Evolutionary conservation across 176 grass and related monocot species (phyloP), one percentile per base, ranked within the genome.

Genomic region (Aegilops umbellulata): DNA sequence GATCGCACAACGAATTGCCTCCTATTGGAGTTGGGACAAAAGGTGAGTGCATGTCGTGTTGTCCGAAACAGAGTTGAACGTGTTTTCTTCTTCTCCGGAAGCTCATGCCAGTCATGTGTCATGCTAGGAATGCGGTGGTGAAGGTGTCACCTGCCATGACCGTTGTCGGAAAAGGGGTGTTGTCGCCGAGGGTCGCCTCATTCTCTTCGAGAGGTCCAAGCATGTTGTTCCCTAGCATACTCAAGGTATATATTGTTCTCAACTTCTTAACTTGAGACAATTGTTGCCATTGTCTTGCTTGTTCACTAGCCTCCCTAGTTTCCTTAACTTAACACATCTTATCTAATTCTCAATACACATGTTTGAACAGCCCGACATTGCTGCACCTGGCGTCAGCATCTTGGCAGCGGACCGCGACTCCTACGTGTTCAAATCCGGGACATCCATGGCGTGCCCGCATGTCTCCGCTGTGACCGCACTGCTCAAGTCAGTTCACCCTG

Each of bases 381-480:
- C 85, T 5, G 92, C 92, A 2, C 92, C 86, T 0, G 86, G 88
- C 10, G 74, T 49, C 5, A 14, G 10, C 22, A 71, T 41, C 10
- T 41, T 71, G 35, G 68, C 68, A 7, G 68, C 22, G 2, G 2
- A 1, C 1, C 1, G 10, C 0, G 10, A 1, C 35, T 71, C 35
- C 5, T 71, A 71, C 0, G 1, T 1, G 10, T 71, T 71, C 10
- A 23, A 1, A 1, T 71, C 68, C 0, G 22, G 68, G 4, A 71
- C 68, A 41, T 71, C 68, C 35, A 41, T 41, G 35, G 68, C 11
- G 5, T 71, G 68, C 68, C 68, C 68, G 1, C 65, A 69, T 69
- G 65, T 69, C 42, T 46, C 42, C 10, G 42, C 10, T 1, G 42
- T 46, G 42, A 46, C 42, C 12, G 12, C 42, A 0, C 12, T 46